Percentiles rank a stretch among this genome's conserved stretches.
Conservation (phyloP, 768 basidiomycete species). For the Cubamyces sp. region DNA sequence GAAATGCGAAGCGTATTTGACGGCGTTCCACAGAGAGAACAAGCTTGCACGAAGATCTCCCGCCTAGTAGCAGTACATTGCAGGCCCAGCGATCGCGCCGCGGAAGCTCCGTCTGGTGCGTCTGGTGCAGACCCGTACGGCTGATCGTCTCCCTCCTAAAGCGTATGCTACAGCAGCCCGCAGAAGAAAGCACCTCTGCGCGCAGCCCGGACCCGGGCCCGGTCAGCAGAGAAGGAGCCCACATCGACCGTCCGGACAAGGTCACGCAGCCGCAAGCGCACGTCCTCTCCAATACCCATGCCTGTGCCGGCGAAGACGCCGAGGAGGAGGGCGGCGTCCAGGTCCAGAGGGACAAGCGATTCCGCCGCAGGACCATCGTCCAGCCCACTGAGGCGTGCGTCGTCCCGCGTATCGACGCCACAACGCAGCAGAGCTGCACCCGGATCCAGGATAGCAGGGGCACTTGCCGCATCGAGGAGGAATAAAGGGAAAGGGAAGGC, state of each 20-base stretch:
- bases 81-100: slow-evolving; percentile 5
- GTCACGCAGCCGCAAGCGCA: slow-evolving; percentile 7
- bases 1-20: neutral
- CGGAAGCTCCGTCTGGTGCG: neutral
- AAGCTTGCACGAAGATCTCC: slow-evolving; percentile 11
- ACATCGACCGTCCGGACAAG: neutral
- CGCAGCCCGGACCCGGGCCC: slow-evolving; percentile 14
- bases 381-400: slow-evolving; percentile 4
- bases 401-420: slow-evolving; percentile 2
- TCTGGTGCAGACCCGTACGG: neutral
- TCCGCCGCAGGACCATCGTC: slow-evolving; percentile 1
- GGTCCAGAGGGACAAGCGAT: neutral
- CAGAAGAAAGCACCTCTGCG: slow-evolving; percentile 9
- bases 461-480: slow-evolving; percentile 1
- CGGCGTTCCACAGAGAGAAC: slow-evolving; percentile 8
- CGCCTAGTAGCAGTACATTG: neutral
- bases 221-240: slow-evolving; percentile 8
- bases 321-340: slow-evolving; percentile 3
- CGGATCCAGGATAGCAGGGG: neutral
- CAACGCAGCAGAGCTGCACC: slow-evolving; percentile 1
- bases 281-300: slow-evolving; percentile 4
- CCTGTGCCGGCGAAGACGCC: neutral
- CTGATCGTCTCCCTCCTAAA: neutral
- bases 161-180: neutral
- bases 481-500: slow-evolving; percentile 16